These are phyloP conservation scores for Lepidium aucheri DNA, from an alignment of 345 rosid species.

Conservation along the genomic window DNA sequence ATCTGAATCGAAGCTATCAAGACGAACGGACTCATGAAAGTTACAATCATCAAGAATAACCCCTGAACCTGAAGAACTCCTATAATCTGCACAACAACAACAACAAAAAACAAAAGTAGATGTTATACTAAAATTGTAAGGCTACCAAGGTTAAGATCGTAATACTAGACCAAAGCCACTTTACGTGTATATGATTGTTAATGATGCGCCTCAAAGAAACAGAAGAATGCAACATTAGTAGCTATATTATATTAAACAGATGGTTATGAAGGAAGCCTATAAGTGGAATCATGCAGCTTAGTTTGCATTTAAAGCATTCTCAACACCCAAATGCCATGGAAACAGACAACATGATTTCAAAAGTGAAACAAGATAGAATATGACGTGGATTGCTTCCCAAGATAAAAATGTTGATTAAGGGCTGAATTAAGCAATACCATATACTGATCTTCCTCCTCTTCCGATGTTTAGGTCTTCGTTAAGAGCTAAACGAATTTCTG, in stretches of 20 bases:
- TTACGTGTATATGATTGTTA: not conserved
- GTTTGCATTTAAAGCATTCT: not conserved
- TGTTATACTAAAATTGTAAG: not conserved
- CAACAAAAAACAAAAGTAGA: slow-evolving; percentile 17
- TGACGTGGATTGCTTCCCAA: not conserved
- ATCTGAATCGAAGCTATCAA: slow-evolving; percentile 80
- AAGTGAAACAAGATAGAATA: not conserved
- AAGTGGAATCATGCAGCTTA: slow-evolving; percentile 4
- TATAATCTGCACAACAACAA: slow-evolving; percentile 50
- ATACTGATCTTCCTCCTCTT: slow-evolving; percentile 65
- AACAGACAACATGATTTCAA: not conserved
- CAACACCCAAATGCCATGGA: not conserved
- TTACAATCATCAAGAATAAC: slow-evolving; percentile 97
- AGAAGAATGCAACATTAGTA: not conserved
- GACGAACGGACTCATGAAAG: slow-evolving; percentile 97
- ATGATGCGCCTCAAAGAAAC: not conserved
- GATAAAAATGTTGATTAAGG: not conserved
- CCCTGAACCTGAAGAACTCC: slow-evolving; percentile 79
- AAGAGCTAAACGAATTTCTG: slow-evolving; percentile 94
- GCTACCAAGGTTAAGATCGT: not conserved
- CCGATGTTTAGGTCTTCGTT: slow-evolving; percentile 89
- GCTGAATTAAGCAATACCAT: slow-evolving; percentile 45
- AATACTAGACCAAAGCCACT: not conserved
- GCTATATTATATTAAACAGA: not conserved
- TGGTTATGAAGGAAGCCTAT: not conserved